Evolutionary conservation across 208 protist species (phyloP), one percentile per base, ranked within the genome.

Genomic region (Angomonas desouzai): DNA sequence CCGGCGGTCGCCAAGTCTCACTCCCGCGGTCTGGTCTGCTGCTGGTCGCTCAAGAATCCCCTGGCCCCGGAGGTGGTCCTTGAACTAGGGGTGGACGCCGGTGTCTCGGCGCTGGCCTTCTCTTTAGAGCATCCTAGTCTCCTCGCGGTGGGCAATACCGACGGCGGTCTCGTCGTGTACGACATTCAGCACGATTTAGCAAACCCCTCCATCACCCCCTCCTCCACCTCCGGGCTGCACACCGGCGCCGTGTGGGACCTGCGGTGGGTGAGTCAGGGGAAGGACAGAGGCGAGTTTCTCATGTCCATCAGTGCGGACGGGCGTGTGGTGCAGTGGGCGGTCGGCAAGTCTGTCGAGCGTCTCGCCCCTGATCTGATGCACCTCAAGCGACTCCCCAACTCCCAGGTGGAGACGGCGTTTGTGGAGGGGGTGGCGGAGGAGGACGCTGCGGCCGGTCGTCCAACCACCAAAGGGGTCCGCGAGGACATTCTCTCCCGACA

Each of bases 1-100:
- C 49, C 25, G 23, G 45, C 43, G 43, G 29, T 55, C 16, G 7
- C 30, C n/a, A 51, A 55, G 20, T 1, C 25, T 32, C 11, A 22
- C 34, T 32, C 57, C 22, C 66, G 81, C 36, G 97, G 97, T 13
- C 74, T 97, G 62, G 76, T 99, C 34, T 93, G 93, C 70, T 97
- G 92, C 79, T 99, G 97, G 96, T 97, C 94, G n/a, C 75, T 98
- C n/a, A 98, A 98, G 70, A 98, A 98, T 65, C 92, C 91, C 4
- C 69, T 93, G 18, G 77, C 89, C 3, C 95, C 93, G 1, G 91
- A 98, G 75, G 77, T 93, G 3, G 73, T 98, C 27, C 86, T 97
- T 64, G 61, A 78, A 25, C 82, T 94, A 9, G 30, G 51, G n/a
- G 68, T 28, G 30, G 81, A 91, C 29, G 79, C 87, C n/a, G 91